Conservation (phyloP, 495 filamentous ascomycete species). For the Penicillium coprophilum region DNA sequence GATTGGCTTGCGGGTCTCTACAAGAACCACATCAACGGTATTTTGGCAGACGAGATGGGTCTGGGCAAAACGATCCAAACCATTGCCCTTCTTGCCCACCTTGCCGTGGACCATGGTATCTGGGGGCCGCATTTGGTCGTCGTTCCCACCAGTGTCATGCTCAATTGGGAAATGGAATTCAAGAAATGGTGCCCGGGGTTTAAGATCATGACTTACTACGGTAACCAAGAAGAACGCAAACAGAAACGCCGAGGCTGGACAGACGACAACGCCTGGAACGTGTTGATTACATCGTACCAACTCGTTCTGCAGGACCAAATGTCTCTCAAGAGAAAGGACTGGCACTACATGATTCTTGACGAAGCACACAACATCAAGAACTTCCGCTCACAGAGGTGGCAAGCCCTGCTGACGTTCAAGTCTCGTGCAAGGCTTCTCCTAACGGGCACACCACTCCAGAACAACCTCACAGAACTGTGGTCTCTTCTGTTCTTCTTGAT, state of each 20-base stretch:
- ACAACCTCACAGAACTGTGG: slow-evolving; percentile 96
- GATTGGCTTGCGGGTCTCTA: slow-evolving; percentile 96
- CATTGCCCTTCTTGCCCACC: slow-evolving; percentile 88
- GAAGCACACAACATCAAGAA: slow-evolving; percentile 99
- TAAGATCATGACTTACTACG: slow-evolving; percentile 97
- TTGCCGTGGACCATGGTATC: slow-evolving; percentile 84
- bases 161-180: slow-evolving; percentile 99
- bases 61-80: slow-evolving; percentile 99
- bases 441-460: slow-evolving; percentile 95
- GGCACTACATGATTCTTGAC: slow-evolving; percentile 98
- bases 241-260: slow-evolving; percentile 89
- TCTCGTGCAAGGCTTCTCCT: slow-evolving; percentile 83
- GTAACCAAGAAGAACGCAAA: slow-evolving; percentile 85
- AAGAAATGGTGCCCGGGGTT: slow-evolving; percentile 99
- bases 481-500: slow-evolving; percentile 94
- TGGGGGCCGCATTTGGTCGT: slow-evolving; percentile 98
- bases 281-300: slow-evolving; percentile 95
- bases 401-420: slow-evolving; percentile 86
- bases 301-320: slow-evolving; percentile 90
- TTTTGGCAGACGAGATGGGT: slow-evolving; percentile 99
- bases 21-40: slow-evolving; percentile 91
- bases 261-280: slow-evolving; percentile 89
- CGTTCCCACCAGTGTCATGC: slow-evolving; percentile 96
- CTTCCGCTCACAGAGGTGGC: slow-evolving; percentile 96
- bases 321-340: slow-evolving; percentile 87